A percentile compares a stretch with the other conserved stretches of the same genome.
These are phyloP conservation scores for Fistulina hepatica DNA, from an alignment of 1,284 basidiomycete genomes.

Conservation along the genomic window DNA sequence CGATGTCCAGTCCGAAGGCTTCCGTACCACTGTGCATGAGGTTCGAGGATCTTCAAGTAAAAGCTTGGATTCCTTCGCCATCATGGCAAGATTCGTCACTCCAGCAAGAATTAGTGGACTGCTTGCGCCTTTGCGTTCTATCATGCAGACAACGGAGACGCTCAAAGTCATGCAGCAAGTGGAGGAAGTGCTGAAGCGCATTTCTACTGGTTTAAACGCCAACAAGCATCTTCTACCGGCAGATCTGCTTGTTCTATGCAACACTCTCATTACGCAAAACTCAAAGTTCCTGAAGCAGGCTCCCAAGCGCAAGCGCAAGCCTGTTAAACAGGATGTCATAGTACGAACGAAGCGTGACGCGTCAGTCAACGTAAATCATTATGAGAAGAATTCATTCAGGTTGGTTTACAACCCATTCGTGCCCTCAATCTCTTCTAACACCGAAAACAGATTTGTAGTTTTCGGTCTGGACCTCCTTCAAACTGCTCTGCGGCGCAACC, in stretches of 20 bases:
- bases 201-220: conserved; percentile 77
- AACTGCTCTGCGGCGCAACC: conserved; percentile 76
- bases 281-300: conserved; percentile 66
- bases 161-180: conserved; percentile 76
- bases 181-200: conserved; percentile 80
- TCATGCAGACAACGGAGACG: conserved; percentile 82
- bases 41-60: conserved; percentile 71
- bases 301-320: conserved; percentile 31
- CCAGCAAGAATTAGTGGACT: conserved; percentile 69
- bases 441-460: conserved; percentile 63
- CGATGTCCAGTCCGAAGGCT: conserved; percentile 82
- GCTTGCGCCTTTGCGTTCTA: conserved; percentile 71
- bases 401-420: conserved; percentile 22
- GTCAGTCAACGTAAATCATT: conserved; percentile 54
- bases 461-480: conserved; percentile 92
- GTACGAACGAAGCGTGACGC: conserved; percentile 71
- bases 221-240: conserved; percentile 65
- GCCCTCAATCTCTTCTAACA: conserved; percentile 4
- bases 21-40: conserved; percentile 91
- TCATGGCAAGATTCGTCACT: conserved; percentile 69
- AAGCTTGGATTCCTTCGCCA: conserved; percentile 76
- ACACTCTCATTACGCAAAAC: conserved; percentile 87
- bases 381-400: conserved; percentile 77
- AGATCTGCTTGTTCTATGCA: conserved; percentile 76
- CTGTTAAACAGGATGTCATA: conserved; percentile 47